Evolutionary conservation across 2,329 filamentous ascomycete species (phyloP).

Genomic region (Teratosphaeria nubilosa): DNA sequence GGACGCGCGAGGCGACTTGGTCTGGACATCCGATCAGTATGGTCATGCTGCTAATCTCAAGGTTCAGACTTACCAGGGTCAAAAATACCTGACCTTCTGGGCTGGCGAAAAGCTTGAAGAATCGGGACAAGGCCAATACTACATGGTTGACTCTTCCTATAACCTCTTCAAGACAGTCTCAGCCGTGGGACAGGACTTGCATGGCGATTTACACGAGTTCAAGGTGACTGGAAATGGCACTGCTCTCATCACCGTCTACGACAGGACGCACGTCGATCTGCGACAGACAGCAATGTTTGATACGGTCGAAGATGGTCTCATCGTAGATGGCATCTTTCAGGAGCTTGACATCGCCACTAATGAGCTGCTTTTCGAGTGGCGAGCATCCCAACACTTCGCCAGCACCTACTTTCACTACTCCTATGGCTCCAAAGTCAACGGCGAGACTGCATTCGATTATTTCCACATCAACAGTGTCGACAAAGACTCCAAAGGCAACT

Average conservation of each 20-base stretch:
- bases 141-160: constrained; percentile 28
- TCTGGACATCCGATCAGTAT: constrained; percentile 21
- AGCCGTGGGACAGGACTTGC: constrained; percentile 23
- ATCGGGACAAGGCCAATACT: constrained; percentile 23
- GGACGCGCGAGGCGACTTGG: constrained; percentile 17
- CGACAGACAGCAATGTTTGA: constrained; percentile 13
- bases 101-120: constrained; percentile 24
- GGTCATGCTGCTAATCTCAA: constrained; percentile 24
- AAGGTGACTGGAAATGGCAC: constrained; percentile 32
- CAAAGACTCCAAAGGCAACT: constrained; percentile 38
- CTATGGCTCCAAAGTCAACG: not conserved
- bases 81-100: constrained; percentile 30
- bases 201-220: constrained; percentile 35
- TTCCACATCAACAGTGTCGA: constrained; percentile 48
- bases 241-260: constrained; percentile 35
- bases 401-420: not conserved
- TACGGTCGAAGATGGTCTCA: constrained; percentile 22
- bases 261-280: constrained; percentile 17
- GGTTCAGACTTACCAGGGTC: constrained; percentile 24
- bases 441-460: constrained; percentile 25
- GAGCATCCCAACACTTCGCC: constrained; percentile 26
- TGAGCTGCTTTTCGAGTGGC: constrained; percentile 32
- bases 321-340: constrained; percentile 36
- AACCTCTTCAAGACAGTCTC: constrained; percentile 29
- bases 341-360: constrained; percentile 32